Evolutionary conservation across 1,284 basidiomycete species (phyloP).

Genomic region (Laetiporus sulphureus): DNA sequence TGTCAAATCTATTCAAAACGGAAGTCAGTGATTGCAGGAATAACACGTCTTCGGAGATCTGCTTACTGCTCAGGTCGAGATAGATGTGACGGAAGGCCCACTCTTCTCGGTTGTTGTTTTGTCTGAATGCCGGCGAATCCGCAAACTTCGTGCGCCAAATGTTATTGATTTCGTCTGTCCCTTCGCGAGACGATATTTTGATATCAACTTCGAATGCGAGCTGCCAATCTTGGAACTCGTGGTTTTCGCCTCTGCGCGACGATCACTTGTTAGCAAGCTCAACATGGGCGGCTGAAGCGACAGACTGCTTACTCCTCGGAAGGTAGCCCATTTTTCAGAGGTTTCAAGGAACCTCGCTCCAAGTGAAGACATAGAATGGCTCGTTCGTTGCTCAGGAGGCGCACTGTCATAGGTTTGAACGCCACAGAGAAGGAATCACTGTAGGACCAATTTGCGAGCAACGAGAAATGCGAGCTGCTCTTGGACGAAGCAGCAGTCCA

Average conservation of each 20-base stretch:
- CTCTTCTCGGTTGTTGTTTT: slow-evolving; percentile 8
- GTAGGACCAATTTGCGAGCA: slow-evolving; percentile 19
- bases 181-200: slow-evolving; percentile 15
- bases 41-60: too few relatives aligned
- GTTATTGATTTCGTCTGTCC: not conserved
- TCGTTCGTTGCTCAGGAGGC: slow-evolving; percentile 18
- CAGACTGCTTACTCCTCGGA: slow-evolving; percentile 11
- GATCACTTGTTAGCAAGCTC: too few relatives aligned
- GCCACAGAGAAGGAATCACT: slow-evolving; percentile 19
- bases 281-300: not conserved
- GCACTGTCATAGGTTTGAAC: slow-evolving; percentile 20
- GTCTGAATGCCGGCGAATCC: slow-evolving; percentile 1
- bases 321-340: slow-evolving; percentile 13
- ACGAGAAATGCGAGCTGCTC: not conserved
- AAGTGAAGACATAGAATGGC: slow-evolving; percentile 24
- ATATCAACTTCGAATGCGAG: slow-evolving; percentile 27
- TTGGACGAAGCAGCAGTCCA: slow-evolving; percentile 9
- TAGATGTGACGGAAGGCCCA: slow-evolving; percentile 18
- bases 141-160: not conserved
- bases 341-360: slow-evolving; percentile 14
- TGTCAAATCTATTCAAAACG: slow-evolving; percentile 12
- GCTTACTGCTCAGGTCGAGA: slow-evolving; percentile 19
- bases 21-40: too few relatives aligned
- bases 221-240: slow-evolving; percentile 21
- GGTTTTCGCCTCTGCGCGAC: slow-evolving; percentile 8